Evolutionary conservation across 169 alveolate species (phyloP).

Genomic region (Eimeria falciformis): DNA sequence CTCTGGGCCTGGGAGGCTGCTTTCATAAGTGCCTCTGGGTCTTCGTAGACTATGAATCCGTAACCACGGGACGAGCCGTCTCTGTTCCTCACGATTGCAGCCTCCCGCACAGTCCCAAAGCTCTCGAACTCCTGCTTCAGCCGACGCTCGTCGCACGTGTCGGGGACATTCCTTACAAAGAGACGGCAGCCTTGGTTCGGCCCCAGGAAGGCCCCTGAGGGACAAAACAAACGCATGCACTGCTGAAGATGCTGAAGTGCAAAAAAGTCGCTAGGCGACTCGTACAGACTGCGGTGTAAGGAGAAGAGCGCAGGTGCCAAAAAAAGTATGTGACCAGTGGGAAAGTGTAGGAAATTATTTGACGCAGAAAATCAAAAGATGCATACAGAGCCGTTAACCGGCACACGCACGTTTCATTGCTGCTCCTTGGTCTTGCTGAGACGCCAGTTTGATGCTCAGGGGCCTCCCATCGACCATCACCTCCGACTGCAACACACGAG

Average conservation of each 20-base stretch:
- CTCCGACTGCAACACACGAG: constrained; percentile 41
- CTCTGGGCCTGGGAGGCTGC: constrained; percentile 70
- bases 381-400: background rate
- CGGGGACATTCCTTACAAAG: constrained; percentile 73
- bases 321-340: too few relatives aligned
- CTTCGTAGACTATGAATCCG: constrained; percentile 87
- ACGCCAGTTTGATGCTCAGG: constrained; percentile 59
- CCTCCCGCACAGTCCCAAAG: constrained; percentile 68
- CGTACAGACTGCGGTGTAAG: too few relatives aligned
- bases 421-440: constrained; percentile 65
- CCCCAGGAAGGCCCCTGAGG: constrained; percentile 60
- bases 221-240: background rate
- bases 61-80: constrained; percentile 88
- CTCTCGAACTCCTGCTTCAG: constrained; percentile 63
- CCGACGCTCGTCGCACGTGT: constrained; percentile 66
- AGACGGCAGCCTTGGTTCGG: constrained; percentile 60
- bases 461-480: constrained; percentile 62
- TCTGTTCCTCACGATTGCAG: constrained; percentile 86
- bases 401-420: constrained; percentile 52
- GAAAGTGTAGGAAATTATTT: too few relatives aligned
- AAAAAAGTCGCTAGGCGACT: too few relatives aligned
- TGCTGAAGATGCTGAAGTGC: too few relatives aligned
- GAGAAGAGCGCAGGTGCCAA: too few relatives aligned
- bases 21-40: constrained; percentile 80
- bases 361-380: too few relatives aligned